A percentile compares a stretch with the other conserved stretches of the same genome.
Conservation (phyloP, 805 yeast species). For the Teunomyces cretensis region DNA sequence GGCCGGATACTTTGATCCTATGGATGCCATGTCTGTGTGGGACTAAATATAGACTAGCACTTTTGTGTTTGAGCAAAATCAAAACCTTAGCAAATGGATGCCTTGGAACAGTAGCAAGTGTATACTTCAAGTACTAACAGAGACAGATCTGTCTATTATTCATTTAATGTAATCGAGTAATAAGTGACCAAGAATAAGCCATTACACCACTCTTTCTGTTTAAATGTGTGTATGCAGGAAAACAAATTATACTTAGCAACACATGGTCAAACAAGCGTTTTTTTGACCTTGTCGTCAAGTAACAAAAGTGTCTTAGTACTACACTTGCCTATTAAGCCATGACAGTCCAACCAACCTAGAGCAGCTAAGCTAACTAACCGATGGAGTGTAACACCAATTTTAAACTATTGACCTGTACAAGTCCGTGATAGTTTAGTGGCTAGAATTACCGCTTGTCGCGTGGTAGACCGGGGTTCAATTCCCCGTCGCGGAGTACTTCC, state of each 20-base stretch:
- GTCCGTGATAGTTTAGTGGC: slow-evolving; percentile 7
- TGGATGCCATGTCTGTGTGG: not conserved
- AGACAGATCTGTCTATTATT: not conserved
- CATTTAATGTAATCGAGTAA: not conserved
- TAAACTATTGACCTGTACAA: not conserved
- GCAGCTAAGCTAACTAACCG: no score
- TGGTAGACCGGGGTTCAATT: slow-evolving; percentile 8
- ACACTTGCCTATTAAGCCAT: no score
- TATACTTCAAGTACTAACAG: not conserved
- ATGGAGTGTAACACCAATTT: no score
- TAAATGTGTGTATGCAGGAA: no score
- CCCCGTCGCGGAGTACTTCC: slow-evolving; percentile 7
- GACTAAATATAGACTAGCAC: not conserved
- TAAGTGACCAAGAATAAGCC: no score
- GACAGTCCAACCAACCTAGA: no score
- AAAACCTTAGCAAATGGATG: not conserved
- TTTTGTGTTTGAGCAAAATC: not conserved
- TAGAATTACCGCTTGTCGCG: slow-evolving; percentile 8
- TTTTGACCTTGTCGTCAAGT: no score
- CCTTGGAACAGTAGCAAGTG: not conserved
- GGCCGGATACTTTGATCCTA: not conserved
- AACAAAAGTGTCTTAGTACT: no score
- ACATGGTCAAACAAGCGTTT: no score
- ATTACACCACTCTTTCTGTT: no score
- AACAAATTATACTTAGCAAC: no score